Base-by-base conservation (phyloP, 192 early-diverging fungal genomes). In the Podila epigama region DNA sequence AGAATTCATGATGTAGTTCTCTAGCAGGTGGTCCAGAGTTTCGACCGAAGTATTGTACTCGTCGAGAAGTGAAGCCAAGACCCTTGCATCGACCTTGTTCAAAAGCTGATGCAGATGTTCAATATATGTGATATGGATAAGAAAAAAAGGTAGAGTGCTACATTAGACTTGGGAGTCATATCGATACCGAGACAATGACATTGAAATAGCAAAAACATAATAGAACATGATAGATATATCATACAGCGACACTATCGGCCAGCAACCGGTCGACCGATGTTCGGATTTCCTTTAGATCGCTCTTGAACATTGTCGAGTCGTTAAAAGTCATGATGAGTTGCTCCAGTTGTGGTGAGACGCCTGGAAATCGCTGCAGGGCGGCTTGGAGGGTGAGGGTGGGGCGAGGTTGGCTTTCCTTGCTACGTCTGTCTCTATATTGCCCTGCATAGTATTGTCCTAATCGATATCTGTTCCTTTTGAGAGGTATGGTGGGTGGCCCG, bases 1-100 rank as follows among this genome's bases (percentile, higher is more conserved):
- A n/a, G 77, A 67, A 33, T 86, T 83, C 84, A 86, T 86, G n/a
- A 86, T 75, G 51, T 83, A 70, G 55, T 79, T 83, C 40, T 83
- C 81, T 53, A 75, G 59, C 3, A 79, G 62, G 10, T 79, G 69
- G 29, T 83, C 62, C 13, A 83, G 34, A n/a, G 22, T 48, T 9
- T 66, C 40, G 3, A 54, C 58, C 15, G 66, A 75, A 4, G 64
- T 50, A 16, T 29, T 31, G 35, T 69, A 67, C 16, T 65, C 60
- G 15, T 79, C 55, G 51, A 79, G 29, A 2, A 79, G 28, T 8
- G 63, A 48, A 0, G 52, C 52, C 3, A 75, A 48, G 1, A 75
- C 41, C 9, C 28, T 22, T 9, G 60, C 16, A 31, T 79, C 77
- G 18, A 83, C 32, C 12, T 62, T 29, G 33, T 83, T 69, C 48